phyloP scores from a whole-genome alignment of 2,329 filamentous ascomycete species.

The Penicillium brasilianum region DNA sequence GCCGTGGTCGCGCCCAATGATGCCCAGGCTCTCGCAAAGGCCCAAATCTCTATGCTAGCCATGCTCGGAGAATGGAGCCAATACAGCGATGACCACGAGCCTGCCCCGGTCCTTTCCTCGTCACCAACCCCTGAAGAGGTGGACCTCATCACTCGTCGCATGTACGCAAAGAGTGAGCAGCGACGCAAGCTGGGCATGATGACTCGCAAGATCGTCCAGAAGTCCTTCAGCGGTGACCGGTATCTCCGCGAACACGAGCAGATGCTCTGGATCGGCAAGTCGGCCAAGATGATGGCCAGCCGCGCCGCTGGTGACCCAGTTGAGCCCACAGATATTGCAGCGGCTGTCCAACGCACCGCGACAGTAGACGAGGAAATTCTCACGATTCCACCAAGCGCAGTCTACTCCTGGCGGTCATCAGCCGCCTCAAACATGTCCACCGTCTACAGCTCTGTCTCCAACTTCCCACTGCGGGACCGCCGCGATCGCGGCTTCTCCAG shows the following conservation, averaged over 20 bases:
- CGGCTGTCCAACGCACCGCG: constrained; percentile 31
- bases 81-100: constrained; percentile 59
- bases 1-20: constrained; percentile 70
- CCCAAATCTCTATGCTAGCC: constrained; percentile 66
- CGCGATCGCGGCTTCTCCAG: constrained; percentile 32
- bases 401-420: constrained; percentile 45
- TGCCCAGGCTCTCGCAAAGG: constrained; percentile 62
- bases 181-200: constrained; percentile 64
- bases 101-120: constrained; percentile 52
- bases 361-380: constrained; percentile 44
- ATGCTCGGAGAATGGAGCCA: constrained; percentile 66
- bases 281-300: constrained; percentile 40
- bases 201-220: constrained; percentile 63
- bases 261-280: constrained; percentile 59
- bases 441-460: constrained; percentile 32
- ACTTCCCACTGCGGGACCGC: constrained; percentile 24
- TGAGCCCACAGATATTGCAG: constrained; percentile 34
- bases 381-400: constrained; percentile 40
- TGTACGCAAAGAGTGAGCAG: constrained; percentile 65
- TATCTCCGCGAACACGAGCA: constrained; percentile 68
- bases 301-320: constrained; percentile 30
- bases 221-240: constrained; percentile 63
- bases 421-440: constrained; percentile 40
- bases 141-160: constrained; percentile 58
- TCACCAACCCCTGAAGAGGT: constrained; percentile 58